Conservation (phyloP, 2,329 filamentous ascomycete species). For the Clathrospora elynae region DNA sequence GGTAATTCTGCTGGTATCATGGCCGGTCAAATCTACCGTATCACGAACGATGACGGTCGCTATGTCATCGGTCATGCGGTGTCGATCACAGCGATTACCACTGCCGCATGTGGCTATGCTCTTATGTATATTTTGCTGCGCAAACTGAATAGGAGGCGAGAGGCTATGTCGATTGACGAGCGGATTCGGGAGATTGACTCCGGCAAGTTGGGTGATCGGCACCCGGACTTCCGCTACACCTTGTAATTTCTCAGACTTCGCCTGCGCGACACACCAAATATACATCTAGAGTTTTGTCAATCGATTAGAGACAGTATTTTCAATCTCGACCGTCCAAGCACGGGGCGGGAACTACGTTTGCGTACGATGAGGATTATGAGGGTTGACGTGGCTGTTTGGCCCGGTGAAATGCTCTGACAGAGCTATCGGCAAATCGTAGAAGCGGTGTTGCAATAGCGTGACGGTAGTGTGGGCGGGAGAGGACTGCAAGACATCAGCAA, state of each 20-base stretch:
- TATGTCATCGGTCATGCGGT: constrained; percentile 20
- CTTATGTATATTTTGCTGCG: constrained; percentile 52
- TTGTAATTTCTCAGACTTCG: constrained; percentile 3
- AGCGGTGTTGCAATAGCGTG: too few species aligned
- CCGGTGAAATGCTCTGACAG: too few species aligned
- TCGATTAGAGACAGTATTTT: too few species aligned
- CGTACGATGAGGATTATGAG: too few species aligned
- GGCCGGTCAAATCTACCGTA: constrained; percentile 46
- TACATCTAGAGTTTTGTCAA: too few species aligned
- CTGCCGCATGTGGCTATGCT: constrained; percentile 17
- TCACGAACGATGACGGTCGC: constrained; percentile 13
- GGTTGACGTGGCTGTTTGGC: too few species aligned
- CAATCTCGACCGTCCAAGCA: too few species aligned
- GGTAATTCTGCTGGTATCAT: constrained; percentile 61
- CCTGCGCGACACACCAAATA: too few species aligned
- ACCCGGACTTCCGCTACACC: constrained; percentile 57
- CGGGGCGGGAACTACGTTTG: too few species aligned
- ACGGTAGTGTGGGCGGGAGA: too few species aligned
- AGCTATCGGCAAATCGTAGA: too few species aligned
- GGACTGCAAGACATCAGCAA: too few species aligned
- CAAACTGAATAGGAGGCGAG: constrained; percentile 55
- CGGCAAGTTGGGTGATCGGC: constrained; percentile 54
- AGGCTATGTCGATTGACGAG: constrained; percentile 53
- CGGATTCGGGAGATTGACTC: constrained; percentile 54
- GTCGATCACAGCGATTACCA: constrained; percentile 36